A percentile compares a stretch with the other conserved stretches of the same genome.
Evolutionary conservation across 495 filamentous ascomycete genomes (phyloP).

Genomic region (Aspergillus kassunensis): DNA sequence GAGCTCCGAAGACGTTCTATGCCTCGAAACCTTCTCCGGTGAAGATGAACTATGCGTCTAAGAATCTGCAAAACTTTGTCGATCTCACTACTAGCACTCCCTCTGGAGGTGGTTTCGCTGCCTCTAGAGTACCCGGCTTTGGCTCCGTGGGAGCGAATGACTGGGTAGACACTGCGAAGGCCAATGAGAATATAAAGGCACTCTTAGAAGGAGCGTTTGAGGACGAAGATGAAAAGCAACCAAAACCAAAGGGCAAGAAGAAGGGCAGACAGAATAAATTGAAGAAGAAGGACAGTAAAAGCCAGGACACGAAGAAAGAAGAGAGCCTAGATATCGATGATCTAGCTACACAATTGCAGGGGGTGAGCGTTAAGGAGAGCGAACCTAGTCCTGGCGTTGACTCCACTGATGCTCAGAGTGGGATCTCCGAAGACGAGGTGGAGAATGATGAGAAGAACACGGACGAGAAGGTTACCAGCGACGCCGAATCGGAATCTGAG

Average conservation of each 20-base stretch:
- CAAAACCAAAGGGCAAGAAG: constrained; percentile 52
- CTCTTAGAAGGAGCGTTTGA: constrained; percentile 84
- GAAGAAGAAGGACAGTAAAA: constrained; percentile 38
- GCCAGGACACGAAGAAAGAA: constrained; percentile 19
- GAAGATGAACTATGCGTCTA: constrained; percentile 30
- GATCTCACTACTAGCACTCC: constrained; percentile 43
- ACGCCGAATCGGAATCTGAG: constrained; percentile 32
- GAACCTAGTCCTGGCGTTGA: constrained; percentile 34
- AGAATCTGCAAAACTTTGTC: constrained; percentile 41
- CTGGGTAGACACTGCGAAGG: constrained; percentile 74
- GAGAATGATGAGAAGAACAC: constrained; percentile 38
- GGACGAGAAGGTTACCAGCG: constrained; percentile 57
- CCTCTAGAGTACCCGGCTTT: constrained; percentile 28
- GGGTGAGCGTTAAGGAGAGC: constrained; percentile 49
- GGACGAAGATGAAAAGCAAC: constrained; percentile 65
- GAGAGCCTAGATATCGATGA: constrained; percentile 43
- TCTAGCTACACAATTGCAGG: constrained; percentile 56
- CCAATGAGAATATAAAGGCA: constrained; percentile 81
- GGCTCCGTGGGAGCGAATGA: constrained; percentile 53
- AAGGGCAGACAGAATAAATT: constrained; percentile 16
- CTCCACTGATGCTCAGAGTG: constrained; percentile 9
- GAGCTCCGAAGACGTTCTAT: constrained; percentile 38
- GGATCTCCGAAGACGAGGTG: constrained; percentile 21
- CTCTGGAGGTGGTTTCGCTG: constrained; percentile 22
- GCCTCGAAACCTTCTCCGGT: constrained; percentile 39